Conservation (phyloP, 495 filamentous ascomycete genomes). For the Lasiosphaeria ovina region DNA sequence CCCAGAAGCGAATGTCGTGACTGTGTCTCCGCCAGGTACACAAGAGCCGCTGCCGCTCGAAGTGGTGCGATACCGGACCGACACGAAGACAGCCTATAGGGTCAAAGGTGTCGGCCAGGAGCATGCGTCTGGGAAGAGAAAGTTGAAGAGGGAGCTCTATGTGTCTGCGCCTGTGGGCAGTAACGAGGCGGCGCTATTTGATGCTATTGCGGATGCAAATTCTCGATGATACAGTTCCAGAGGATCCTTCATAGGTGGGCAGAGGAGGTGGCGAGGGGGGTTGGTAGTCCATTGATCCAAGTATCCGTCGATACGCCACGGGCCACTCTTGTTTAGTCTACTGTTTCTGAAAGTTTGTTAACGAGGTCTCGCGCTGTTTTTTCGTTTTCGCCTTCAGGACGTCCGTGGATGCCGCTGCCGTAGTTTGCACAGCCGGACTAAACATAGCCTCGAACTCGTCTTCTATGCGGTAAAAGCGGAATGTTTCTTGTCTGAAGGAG, state of each 20-base stretch:
- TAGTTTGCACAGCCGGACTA: neutral
- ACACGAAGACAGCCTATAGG: neutral
- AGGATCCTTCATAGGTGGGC: neutral
- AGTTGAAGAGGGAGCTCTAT: neutral
- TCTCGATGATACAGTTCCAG: neutral
- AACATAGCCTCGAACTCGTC: neutral
- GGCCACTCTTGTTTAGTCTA: neutral
- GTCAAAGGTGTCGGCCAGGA: neutral
- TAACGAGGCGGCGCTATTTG: conserved; percentile 1
- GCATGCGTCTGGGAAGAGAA: neutral
- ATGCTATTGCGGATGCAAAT: neutral
- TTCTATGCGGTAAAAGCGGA: neutral
- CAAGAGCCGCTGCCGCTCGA: neutral
- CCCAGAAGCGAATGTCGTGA: neutral
- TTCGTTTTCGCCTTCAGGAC: neutral
- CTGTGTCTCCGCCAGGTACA: neutral
- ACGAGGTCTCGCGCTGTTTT: neutral
- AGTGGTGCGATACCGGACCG: conserved; percentile 1
- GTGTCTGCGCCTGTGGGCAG: conserved; percentile 1
- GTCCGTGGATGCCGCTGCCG: neutral
- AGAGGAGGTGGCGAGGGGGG: neutral
- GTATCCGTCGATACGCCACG: neutral
- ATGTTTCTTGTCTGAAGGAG: neutral
- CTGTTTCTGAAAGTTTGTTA: neutral
- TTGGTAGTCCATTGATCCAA: neutral